Evolutionary conservation across 441 rosid genomes (phyloP), one percentile per base, ranked within the genome.

Genomic region (Omphalea diandra): DNA sequence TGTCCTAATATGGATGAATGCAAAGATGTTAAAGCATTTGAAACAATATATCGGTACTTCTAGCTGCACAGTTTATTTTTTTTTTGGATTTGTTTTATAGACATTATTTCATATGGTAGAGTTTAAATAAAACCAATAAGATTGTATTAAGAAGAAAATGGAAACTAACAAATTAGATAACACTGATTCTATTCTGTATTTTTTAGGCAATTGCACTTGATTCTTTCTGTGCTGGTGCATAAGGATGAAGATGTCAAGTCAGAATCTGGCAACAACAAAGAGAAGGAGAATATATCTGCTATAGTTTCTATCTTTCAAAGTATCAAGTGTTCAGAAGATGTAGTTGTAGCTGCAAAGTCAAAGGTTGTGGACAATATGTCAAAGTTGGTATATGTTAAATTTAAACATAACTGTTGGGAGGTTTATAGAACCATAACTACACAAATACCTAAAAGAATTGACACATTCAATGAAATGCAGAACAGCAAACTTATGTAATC

Each of bases 21-120:
- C 93, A 90, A 87, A 88, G 95, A 96, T 76, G 89, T 94, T 66
- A 83, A 88, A 75, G 87, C 86, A 72, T 96, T 82, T 83, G 99
- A 96, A 75, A 77, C 77, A 63, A 73, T 88, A 73, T 91, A 90
- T 75, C 79, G 98, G 98, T 96, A 87, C 58, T 61, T 55, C 54
- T 20, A 62, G 36, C 33, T 68, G 26, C 56, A 49, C 15, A 55
- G 75, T 73, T 55, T 27, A 44, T 62, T 72, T 29, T 68, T n/a
- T 27, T 49, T 65, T 65, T 43, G 47, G 20, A 40, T 62, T 7
- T 59, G 38, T 20, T 36, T 66, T 73, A 8, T 68, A 54, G 32
- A 56, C 14, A 20, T 27, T 68, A 22, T 64, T 27, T 63, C 20
- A 60, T 61, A 29, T 22, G 15, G 44, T 20, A 54, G 11, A 47